These are phyloP conservation scores for Pleurotus giganteus DNA, from an alignment of 768 basidiomycete species.

Conservation along the genomic window DNA sequence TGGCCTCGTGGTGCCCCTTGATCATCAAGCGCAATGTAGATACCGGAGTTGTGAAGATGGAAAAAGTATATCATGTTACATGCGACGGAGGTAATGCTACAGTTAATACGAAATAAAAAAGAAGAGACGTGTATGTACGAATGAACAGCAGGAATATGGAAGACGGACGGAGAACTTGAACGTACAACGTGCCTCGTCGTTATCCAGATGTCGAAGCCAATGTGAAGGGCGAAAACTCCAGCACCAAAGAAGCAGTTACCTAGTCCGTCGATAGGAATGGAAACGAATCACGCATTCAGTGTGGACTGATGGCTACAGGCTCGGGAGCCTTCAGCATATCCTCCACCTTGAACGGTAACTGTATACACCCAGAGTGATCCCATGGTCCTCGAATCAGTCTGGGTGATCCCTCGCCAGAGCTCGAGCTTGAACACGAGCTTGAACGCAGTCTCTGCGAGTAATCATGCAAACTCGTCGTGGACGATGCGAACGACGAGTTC, in stretches of 20 bases:
- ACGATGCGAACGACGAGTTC: slow-evolving; percentile 1
- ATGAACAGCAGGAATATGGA: not conserved
- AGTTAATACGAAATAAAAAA: no score
- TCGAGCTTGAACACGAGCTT: not conserved
- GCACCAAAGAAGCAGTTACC: not conserved
- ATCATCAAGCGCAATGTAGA: slow-evolving; percentile 4
- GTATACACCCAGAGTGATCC: slow-evolving; percentile 51
- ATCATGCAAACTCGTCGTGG: not conserved
- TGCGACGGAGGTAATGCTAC: not conserved
- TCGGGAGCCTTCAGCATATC: slow-evolving; percentile 42
- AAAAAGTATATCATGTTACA: not conserved
- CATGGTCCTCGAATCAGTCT: slow-evolving; percentile 48
- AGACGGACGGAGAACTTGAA: not conserved
- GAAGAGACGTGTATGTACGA: not conserved
- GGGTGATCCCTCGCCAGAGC: slow-evolving; percentile 12
- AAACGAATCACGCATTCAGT: not conserved
- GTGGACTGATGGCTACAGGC: slow-evolving; percentile 37
- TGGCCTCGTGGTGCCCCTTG: slow-evolving; percentile 9
- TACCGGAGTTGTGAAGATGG: not conserved
- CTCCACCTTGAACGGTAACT: slow-evolving; percentile 43
- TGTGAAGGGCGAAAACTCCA: not conserved
- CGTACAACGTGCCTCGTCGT: not conserved
- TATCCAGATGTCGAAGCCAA: not conserved
- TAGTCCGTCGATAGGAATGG: slow-evolving; percentile 5
- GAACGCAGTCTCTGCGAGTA: not conserved